phyloP scores from a whole-genome alignment of 2,329 filamentous ascomycete species.

The Fusarium secorum region DNA sequence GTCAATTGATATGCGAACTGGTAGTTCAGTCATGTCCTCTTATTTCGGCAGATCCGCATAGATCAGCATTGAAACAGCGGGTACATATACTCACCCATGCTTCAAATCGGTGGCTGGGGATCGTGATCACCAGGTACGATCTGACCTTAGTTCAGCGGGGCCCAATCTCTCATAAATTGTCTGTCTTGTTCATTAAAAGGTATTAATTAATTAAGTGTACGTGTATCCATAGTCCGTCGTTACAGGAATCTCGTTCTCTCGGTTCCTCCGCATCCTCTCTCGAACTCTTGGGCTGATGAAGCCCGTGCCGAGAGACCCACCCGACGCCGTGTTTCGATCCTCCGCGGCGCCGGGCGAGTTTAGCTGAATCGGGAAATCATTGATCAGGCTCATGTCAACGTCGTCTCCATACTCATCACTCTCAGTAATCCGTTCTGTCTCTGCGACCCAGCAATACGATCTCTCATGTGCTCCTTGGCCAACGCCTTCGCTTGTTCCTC shows the following conservation, averaged over 20 bases:
- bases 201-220: conserved; percentile 5
- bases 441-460: conserved; percentile 61
- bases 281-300: conserved; percentile 3
- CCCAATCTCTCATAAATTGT: not conserved
- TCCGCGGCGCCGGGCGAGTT: conserved; percentile 9
- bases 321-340: conserved; percentile 7
- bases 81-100: not conserved
- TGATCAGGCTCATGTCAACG: conserved; percentile 7
- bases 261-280: conserved; percentile 1
- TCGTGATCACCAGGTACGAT: conserved; percentile 34
- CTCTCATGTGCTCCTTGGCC: conserved; percentile 57
- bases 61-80: not conserved
- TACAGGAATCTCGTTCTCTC: conserved; percentile 15
- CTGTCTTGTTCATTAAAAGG: not conserved
- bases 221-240: conserved; percentile 3
- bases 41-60: conserved; percentile 10
- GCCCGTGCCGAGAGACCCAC: conserved; percentile 16
- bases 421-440: conserved; percentile 39
- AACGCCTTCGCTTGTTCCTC: conserved; percentile 15
- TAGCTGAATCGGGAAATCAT: conserved; percentile 15
- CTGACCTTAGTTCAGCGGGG: not conserved
- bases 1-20: not conserved
- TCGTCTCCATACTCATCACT: conserved; percentile 7
- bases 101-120: conserved; percentile 18
- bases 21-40: not conserved